Conservation (phyloP, 1,284 basidiomycete species). For the Pyrrhoderma noxium region DNA sequence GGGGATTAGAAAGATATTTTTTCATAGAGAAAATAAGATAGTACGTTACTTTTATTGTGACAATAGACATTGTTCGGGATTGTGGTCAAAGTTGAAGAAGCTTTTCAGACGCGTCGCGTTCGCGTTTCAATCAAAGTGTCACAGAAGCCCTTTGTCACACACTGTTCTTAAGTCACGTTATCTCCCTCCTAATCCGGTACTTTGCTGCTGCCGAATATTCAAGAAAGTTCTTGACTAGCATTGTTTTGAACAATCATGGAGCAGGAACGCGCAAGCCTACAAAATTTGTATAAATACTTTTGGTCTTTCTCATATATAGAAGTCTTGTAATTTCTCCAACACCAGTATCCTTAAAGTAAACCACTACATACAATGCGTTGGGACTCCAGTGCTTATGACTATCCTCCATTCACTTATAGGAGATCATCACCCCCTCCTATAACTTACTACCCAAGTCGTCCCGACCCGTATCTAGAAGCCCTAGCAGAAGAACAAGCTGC, state of each 20-base stretch:
- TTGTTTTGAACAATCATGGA: not conserved
- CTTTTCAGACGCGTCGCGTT: not conserved
- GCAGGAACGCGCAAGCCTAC: too few relatives aligned
- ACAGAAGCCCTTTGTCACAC: not conserved
- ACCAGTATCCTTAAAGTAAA: slow-evolving; percentile 1
- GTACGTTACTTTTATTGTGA: slow-evolving; percentile 17
- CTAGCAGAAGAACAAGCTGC: slow-evolving; percentile 18
- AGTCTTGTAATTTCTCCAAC: too few relatives aligned
- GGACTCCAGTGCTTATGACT: slow-evolving; percentile 12
- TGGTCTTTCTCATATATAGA: too few relatives aligned
- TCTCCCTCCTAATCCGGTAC: not conserved
- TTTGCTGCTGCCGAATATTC: not conserved
- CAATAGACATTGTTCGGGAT: slow-evolving; percentile 16
- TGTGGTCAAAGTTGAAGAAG: not conserved
- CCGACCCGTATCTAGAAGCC: slow-evolving; percentile 11
- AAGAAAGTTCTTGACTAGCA: slow-evolving; percentile 4
- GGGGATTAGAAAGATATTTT: not conserved
- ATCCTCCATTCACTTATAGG: slow-evolving; percentile 6
- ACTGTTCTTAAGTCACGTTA: not conserved
- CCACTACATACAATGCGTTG: slow-evolving; percentile 10
- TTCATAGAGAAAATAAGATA: not conserved
- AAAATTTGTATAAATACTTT: too few relatives aligned
- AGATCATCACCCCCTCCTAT: slow-evolving; percentile 12
- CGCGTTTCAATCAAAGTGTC: not conserved
- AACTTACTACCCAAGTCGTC: slow-evolving; percentile 7